Base-by-base conservation (phyloP, 768 basidiomycete species). In the Cubamyces lactineus region DNA sequence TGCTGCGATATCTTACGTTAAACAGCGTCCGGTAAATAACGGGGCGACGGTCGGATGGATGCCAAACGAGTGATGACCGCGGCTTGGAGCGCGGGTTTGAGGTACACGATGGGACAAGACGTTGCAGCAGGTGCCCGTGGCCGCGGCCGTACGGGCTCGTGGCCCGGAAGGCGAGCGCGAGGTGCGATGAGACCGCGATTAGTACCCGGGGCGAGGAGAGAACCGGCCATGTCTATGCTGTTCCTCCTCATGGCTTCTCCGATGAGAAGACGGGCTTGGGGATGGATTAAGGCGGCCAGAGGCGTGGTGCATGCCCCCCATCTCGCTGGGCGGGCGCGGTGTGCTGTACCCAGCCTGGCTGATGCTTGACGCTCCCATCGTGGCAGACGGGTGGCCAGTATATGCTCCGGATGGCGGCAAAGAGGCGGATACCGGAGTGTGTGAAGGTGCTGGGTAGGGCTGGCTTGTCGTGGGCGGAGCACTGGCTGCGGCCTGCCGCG, bases 401-500 rank as follows among this genome's bases (percentile, higher is more conserved):
- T 56, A 60, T 41, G 59, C 61, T 5, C 53, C 63, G 9, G 55
- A 41, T 16, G 59, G 55, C 46, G 61, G 52, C 21, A 59, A 49
- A 42, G 58, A 58, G 50, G 61, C 43, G 53, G 57, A 51, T 47
- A 57, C 51, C 34, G 56, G 51, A 26, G 60, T 50, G 62, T 69
- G 70, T 50, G 64, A 67, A 45, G 50, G 38, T 34, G 68, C 34
- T 6, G 67, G 58, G 59, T 67, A 71, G 23, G 71, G 70, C 51
- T 69, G 65, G 42, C 58, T 68, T 41, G 76, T 74, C 53, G 66
- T 66, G 12, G 70, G 68, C 24, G 69, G 64, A 3, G 76, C 74
- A 60, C 80, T 76, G 51, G 80, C 79, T 3, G 85, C 71, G 40
- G 77, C 77, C 73, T 90, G 88, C 58, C 88, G 84, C 66, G 85